These are phyloP conservation scores for Pseudoneurospora amorphoporcata DNA, from an alignment of 495 filamentous ascomycete genomes.

Conservation along the genomic window DNA sequence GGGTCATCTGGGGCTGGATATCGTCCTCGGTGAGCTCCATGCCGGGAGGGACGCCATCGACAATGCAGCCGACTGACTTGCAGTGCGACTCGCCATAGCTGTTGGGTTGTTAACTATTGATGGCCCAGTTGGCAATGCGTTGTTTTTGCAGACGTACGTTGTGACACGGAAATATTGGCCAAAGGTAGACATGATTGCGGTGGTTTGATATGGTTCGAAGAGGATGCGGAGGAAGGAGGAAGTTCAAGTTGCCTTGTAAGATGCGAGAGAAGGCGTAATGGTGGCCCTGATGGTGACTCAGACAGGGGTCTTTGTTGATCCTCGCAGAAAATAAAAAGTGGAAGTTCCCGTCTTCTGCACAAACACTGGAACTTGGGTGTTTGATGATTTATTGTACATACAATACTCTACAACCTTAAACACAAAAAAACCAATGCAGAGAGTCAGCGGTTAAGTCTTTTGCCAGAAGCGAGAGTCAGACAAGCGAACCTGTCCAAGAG, in stretches of 20 bases:
- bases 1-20: conserved; percentile 91
- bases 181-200: conserved; percentile 72
- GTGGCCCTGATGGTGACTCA: neutral
- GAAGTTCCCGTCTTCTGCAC: neutral
- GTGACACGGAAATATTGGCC: conserved; percentile 76
- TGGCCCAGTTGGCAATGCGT: neutral
- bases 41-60: conserved; percentile 82
- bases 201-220: neutral
- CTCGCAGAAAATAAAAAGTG: neutral
- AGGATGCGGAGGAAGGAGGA: neutral
- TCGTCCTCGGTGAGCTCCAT: conserved; percentile 80
- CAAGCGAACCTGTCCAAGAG: neutral
- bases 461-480: neutral
- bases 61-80: conserved; percentile 79
- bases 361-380: neutral
- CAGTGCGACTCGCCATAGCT: conserved; percentile 90
- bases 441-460: neutral
- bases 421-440: neutral
- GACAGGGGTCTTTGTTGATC: neutral
- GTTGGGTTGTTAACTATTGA: conserved; percentile 9
- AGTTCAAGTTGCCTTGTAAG: neutral
- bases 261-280: neutral
- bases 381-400: neutral
- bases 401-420: neutral
- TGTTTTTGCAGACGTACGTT: conserved; percentile 48